Evolutionary conservation across 441 rosid genomes (phyloP), one percentile per base, ranked within the genome.

Genomic region (Cnidoscolus chayamansa): DNA sequence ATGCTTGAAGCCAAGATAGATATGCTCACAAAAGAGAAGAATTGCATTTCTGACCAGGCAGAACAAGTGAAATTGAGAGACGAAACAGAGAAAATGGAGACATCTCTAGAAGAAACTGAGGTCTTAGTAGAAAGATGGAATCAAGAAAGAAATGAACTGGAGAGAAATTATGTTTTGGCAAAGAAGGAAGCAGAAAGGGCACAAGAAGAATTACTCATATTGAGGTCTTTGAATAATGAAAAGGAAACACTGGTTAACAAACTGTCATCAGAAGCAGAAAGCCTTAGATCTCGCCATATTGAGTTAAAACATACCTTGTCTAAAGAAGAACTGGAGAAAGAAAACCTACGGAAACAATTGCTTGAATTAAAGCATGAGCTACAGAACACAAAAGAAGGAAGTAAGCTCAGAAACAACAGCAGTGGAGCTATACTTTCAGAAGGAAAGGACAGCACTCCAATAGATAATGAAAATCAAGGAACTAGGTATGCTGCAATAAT

Each of bases 251-350:
- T 77, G 74, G 76, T 90, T n/a, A 66, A 74, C 58, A 83, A 80
- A 60, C 74, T 90, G 78, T 78, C 76, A 57, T 86, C 80, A 53
- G 87, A 92, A 83, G 79, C 87, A 70, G 82, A 84, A 80, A 80
- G 79, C 56, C 82, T 89, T 55, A 72, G 79, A 72, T 61, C 72
- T 65, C 88, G 84, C 72, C 80, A 84, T 67, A 78, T 65, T 43
- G 83, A 84, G 68, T 78, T 88, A 73, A 84, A 83, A 74, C 71
- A 78, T 61, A 83, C 81, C 63, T 77, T 87, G 78, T 79, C 81
- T 68, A 81, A 74, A 78, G 92, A 87, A 81, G 83, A 88, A 77
- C 61, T 66, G 70, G 93, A 92, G 88, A 92, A 86, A 65, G 86
- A 87, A 73, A 82, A 68, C 47, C 80, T 87, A 79, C 83, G 77